Evolutionary conservation across 306 rosid species (phyloP).

Genomic region (Medicago lupulina): DNA sequence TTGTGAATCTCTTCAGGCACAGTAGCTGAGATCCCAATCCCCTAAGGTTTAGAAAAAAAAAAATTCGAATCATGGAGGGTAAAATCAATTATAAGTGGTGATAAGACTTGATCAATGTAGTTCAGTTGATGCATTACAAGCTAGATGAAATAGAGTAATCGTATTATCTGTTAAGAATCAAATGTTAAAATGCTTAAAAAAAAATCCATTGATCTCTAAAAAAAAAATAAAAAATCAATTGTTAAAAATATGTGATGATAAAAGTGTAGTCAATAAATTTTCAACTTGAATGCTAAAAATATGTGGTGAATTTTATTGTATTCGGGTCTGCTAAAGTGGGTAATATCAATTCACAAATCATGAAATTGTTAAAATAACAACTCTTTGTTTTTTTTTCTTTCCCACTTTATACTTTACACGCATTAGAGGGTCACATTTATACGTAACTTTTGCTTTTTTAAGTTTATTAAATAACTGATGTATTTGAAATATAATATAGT

Average conservation of each 20-base stretch:
- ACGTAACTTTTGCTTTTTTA: too few species aligned
- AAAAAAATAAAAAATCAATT: too few species aligned
- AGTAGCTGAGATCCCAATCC: background rate
- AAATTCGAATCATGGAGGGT: background rate
- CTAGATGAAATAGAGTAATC: background rate
- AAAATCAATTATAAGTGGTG: background rate
- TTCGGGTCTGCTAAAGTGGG: too few species aligned
- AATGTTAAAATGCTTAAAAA: background rate
- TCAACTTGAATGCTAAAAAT: too few species aligned
- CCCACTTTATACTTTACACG: too few species aligned
- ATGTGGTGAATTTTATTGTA: background rate
- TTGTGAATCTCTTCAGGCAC: background rate
- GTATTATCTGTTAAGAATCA: background rate
- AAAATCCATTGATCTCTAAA: too few species aligned
- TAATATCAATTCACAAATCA: too few species aligned
- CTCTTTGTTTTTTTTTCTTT: too few species aligned
- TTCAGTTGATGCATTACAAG: background rate
- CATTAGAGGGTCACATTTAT: too few species aligned
- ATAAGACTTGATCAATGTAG: background rate
- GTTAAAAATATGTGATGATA: background rate
- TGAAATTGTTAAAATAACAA: too few species aligned
- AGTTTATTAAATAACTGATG: too few species aligned
- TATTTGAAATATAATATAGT: too few species aligned
- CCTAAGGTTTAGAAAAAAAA: background rate
- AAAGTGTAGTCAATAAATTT: background rate